Base-by-base conservation (phyloP, 208 protist genomes). In the Leishmania martiniquensis region DNA sequence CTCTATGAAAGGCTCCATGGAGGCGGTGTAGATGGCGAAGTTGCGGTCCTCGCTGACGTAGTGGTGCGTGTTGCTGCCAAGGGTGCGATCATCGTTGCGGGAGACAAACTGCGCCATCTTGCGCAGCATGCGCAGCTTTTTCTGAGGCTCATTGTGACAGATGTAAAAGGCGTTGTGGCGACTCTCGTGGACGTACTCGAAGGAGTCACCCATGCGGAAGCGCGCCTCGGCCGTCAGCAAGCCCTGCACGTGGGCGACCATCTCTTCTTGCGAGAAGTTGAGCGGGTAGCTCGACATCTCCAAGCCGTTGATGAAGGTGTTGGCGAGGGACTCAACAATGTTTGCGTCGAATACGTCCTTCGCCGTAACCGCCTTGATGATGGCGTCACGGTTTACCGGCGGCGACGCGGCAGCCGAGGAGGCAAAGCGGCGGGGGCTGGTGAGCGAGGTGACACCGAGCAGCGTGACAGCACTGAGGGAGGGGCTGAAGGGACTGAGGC, bases 111-210 rank as follows among this genome's bases (percentile, higher is more conserved):
- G 57, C 39, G 87, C 77, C 72, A 96, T 82, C 62, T 85, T 85
- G 59, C 91, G 91, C 63, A 95, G 79, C 83, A 91, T 86, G 9
- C 73, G 65, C 45, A 93, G 74, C 62, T 87, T 88, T 47, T 54
- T 88, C 22, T 72, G 47, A 54, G 81, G 78, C 47, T 84, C 84
- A 68, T 91, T 93, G 71, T 72, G 73, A 82, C 90, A 94, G 75
- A 96, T 88, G 83, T 92, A 95, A 84, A 95, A 95, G 62, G 91
- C 93, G 45, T 42, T 72, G 45, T 74, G 42, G 49, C 81, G 80
- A 17, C 66, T 76, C 75, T 93, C 88, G 81, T 93, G 87, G 42
- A 87, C 76, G 88, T 93, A 91, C 80, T 91, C 77, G 83, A 92
- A 90, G 60, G 84, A 69, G 80, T 93, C 86, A 52, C 91, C 93